Evolutionary conservation across 129 eudicot genomes (phyloP).

Genomic region (Mikania micrantha): DNA sequence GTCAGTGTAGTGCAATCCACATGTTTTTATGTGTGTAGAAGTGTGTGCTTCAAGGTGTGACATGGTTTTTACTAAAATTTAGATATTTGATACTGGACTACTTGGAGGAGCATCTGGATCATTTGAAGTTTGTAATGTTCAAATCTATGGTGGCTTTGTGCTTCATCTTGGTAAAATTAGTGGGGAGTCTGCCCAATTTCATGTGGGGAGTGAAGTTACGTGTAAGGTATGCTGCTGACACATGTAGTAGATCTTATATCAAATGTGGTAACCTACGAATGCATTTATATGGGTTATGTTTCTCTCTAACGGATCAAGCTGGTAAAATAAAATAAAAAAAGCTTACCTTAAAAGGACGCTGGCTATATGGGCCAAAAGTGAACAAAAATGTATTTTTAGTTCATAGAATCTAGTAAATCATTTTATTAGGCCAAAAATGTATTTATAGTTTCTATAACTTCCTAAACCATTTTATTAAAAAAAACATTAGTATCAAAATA

Average conservation of each 20-base stretch:
- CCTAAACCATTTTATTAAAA: not conserved
- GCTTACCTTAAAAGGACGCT: not conserved
- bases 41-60: not conserved
- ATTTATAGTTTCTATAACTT: too few species aligned
- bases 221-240: slow-evolving; percentile 57
- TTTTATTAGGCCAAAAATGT: too few species aligned
- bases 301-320: not conserved
- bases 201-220: slow-evolving; percentile 60
- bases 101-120: slow-evolving; percentile 66
- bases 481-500: not conserved
- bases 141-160: slow-evolving; percentile 74
- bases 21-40: not conserved
- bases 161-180: slow-evolving; percentile 74
- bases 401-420: not conserved
- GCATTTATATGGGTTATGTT: not conserved
- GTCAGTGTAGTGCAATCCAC: slow-evolving; percentile 32
- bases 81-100: slow-evolving; percentile 88
- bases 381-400: not conserved
- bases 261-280: not conserved
- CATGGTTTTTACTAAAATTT: slow-evolving; percentile 5
- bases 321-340: not conserved
- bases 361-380: not conserved
- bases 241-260: not conserved
- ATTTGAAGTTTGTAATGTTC: slow-evolving; percentile 76
- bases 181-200: slow-evolving; percentile 47